A percentile compares a stretch with the other conserved stretches of the same genome.
phyloP scores from a whole-genome alignment of 352 stramenopile genomes.

The Pythium coloratum region DNA sequence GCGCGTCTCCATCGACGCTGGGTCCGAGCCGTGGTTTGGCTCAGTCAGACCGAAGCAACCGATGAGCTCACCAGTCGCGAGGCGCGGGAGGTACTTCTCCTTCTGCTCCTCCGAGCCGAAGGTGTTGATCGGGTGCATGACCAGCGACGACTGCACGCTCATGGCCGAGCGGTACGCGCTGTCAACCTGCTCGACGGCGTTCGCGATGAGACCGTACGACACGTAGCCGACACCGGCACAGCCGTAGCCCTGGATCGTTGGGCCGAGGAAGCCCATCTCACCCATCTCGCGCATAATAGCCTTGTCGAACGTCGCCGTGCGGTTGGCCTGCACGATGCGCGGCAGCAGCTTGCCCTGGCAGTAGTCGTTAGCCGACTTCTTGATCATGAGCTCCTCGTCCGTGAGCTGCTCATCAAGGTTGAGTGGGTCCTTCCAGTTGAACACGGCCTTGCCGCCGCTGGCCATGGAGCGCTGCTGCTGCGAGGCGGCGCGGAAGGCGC shows the following conservation, averaged over 20 bases:
- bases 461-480: constrained; percentile 40
- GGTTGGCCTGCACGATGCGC: constrained; percentile 93
- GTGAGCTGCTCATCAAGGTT: constrained; percentile 76
- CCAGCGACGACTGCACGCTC: constrained; percentile 96
- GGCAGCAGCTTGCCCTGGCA: constrained; percentile 94
- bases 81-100: constrained; percentile 92
- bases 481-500: constrained; percentile 23
- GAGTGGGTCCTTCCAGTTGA: constrained; percentile 86
- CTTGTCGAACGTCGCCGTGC: constrained; percentile 93
- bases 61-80: constrained; percentile 95
- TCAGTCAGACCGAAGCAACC: constrained; percentile 98
- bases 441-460: constrained; percentile 40
- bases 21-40: constrained; percentile 97
- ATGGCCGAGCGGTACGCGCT: constrained; percentile 96
- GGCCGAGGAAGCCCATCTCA: constrained; percentile 93
- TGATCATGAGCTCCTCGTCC: constrained; percentile 91
- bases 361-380: constrained; percentile 92
- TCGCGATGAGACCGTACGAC: constrained; percentile 96
- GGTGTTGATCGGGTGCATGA: constrained; percentile 98
- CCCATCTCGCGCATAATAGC: constrained; percentile 95
- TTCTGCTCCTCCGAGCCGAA: constrained; percentile 97
- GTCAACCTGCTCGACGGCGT: constrained; percentile 96
- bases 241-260: constrained; percentile 95
- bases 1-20: constrained; percentile 95
- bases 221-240: constrained; percentile 95